These are phyloP conservation scores for Vanderwaltozyma tropicalis DNA, from an alignment of 805 yeast genomes.

Conservation along the genomic window DNA sequence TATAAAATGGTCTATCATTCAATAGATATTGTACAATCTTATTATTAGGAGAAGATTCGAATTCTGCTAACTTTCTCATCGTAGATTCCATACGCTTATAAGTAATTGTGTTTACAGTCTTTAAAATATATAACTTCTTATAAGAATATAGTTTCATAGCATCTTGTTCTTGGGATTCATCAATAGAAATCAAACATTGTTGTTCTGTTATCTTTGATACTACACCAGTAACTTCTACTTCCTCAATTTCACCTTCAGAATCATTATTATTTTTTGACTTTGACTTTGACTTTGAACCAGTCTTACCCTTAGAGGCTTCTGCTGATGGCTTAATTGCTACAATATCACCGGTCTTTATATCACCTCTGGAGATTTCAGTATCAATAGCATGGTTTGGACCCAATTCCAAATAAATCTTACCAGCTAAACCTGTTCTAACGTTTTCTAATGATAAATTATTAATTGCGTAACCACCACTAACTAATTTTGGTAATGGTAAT, in stretches of 20 bases:
- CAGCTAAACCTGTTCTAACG: constrained; percentile 69
- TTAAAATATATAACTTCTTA: constrained; percentile 29
- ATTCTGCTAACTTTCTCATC: constrained; percentile 51
- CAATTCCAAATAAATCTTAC: constrained; percentile 47
- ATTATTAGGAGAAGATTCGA: constrained; percentile 29
- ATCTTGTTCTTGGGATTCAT: constrained; percentile 44
- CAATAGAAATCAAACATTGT: constrained; percentile 48
- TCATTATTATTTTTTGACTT: constrained; percentile 12
- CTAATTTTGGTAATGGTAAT: constrained; percentile 55
- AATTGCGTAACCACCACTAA: constrained; percentile 64
- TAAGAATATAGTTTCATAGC: constrained; percentile 33
- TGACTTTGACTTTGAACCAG: constrained; percentile 21
- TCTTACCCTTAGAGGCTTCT: constrained; percentile 10
- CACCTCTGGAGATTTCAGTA: constrained; percentile 36
- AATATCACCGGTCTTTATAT: constrained; percentile 65
- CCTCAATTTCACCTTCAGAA: constrained; percentile 15
- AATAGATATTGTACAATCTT: constrained; percentile 37
- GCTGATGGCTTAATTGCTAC: constrained; percentile 42
- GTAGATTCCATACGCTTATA: constrained; percentile 73
- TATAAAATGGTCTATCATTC: constrained; percentile 27
- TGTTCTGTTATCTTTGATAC: constrained; percentile 43
- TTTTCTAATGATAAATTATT: constrained; percentile 52
- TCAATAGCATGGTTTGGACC: constrained; percentile 39
- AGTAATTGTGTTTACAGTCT: constrained; percentile 53
- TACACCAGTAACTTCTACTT: constrained; percentile 47